A percentile compares a stretch with the other conserved stretches of the same genome.
phyloP scores from a whole-genome alignment of 2,329 filamentous ascomycete species.

The Rhinocladiella mackenziei region DNA sequence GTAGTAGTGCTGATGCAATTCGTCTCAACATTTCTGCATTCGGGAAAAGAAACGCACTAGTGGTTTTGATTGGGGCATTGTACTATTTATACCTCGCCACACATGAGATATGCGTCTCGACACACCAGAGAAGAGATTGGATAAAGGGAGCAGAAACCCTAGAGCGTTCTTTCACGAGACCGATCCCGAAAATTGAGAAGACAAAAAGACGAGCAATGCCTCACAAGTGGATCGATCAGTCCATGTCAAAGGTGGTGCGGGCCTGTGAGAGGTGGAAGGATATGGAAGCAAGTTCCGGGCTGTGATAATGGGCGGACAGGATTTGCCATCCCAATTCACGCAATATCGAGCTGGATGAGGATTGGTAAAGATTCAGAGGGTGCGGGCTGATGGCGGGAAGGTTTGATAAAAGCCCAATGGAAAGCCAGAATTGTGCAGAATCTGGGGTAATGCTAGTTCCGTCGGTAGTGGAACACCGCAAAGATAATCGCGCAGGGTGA shows the following conservation, averaged over 20 bases:
- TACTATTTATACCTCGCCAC: constrained; percentile 2
- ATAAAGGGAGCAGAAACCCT: no score
- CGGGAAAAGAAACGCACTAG: not conserved
- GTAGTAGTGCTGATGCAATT: not conserved
- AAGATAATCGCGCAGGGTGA: not conserved
- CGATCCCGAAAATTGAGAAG: not conserved
- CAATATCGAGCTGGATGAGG: not conserved
- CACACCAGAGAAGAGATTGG: no score
- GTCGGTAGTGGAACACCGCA: not conserved
- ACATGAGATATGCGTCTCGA: no score
- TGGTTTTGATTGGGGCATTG: not conserved
- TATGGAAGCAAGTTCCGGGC: no score
- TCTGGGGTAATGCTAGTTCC: not conserved
- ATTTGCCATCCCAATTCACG: not conserved
- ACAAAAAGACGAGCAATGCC: not conserved
- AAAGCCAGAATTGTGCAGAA: not conserved
- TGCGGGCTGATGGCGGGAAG: no score
- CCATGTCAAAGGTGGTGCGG: no score
- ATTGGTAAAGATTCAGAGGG: no score
- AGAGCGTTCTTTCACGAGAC: not conserved
- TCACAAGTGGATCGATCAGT: not conserved
- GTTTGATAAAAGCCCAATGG: no score
- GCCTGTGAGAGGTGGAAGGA: no score
- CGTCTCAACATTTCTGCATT: constrained; percentile 2
- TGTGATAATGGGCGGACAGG: not conserved